These are phyloP conservation scores for Symbiodinium natans DNA, from an alignment of 73 alveolate genomes.

Conservation along the genomic window DNA sequence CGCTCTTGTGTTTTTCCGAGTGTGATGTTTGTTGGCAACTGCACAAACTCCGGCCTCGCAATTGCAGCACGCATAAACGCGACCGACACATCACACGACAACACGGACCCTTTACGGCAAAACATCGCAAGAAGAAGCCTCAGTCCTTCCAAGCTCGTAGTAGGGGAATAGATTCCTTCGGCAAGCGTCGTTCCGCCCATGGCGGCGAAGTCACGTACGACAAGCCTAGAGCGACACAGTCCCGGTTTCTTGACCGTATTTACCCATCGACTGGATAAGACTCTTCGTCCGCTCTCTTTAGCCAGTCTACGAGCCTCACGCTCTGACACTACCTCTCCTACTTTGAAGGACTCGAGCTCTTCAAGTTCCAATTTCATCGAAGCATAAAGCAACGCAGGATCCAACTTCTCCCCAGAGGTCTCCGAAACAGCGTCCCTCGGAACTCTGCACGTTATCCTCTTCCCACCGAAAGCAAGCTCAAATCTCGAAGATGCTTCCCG, in stretches of 20 bases:
- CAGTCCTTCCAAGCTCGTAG: neutral
- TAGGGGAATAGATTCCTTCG: neutral
- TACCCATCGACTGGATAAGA: neutral
- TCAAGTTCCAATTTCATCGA: neutral
- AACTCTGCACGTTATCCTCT: neutral
- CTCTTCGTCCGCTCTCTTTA: neutral
- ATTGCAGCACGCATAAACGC: neutral
- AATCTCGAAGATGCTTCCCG: too few relatives aligned
- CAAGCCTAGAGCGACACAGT: neutral
- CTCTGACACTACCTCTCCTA: neutral
- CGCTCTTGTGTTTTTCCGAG: neutral
- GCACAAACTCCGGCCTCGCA: neutral
- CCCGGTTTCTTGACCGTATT: neutral
- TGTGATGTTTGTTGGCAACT: neutral
- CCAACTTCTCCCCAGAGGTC: neutral
- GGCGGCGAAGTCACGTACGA: neutral
- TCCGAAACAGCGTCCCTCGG: neutral
- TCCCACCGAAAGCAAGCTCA: neutral
- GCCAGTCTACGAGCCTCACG: neutral
- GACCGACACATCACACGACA: neutral
- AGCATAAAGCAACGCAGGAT: neutral
- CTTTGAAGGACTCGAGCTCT: neutral
- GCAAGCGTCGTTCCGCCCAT: neutral
- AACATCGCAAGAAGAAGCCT: neutral
- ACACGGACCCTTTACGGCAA: neutral